Evolutionary conservation across 257 asterid genomes (phyloP).

Genomic region (Solanum sparsipilum): DNA sequence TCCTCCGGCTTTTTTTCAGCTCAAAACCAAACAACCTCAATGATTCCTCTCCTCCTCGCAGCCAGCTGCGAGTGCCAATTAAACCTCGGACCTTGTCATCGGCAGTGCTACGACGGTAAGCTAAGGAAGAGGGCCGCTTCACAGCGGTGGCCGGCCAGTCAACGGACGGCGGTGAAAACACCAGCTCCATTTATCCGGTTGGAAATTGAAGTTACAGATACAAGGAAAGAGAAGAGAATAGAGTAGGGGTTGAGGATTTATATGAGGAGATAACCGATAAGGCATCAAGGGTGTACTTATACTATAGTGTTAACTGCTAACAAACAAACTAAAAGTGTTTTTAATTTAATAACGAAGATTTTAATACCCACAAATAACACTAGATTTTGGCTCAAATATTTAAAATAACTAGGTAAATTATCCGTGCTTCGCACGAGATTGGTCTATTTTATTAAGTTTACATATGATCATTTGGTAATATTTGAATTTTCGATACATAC

Average conservation of each 20-base stretch:
- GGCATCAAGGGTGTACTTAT: background rate
- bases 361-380: background rate
- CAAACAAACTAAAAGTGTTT: background rate
- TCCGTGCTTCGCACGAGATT: too few species aligned
- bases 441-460: too few species aligned
- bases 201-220: background rate
- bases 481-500: too few species aligned
- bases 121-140: background rate
- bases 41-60: background rate
- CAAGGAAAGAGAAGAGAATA: background rate
- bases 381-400: background rate
- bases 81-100: background rate
- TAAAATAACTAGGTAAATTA: too few species aligned
- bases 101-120: background rate
- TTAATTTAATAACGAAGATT: too few species aligned
- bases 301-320: background rate
- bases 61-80: background rate
- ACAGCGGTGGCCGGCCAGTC: background rate
- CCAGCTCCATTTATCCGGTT: background rate
- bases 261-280: background rate
- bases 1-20: conserved; percentile 7
- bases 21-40: background rate
- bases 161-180: background rate
- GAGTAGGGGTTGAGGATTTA: background rate
- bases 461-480: too few species aligned